These are phyloP conservation scores for Talaromyces sp. DNA, from an alignment of 2,329 filamentous ascomycete genomes.

Conservation along the genomic window DNA sequence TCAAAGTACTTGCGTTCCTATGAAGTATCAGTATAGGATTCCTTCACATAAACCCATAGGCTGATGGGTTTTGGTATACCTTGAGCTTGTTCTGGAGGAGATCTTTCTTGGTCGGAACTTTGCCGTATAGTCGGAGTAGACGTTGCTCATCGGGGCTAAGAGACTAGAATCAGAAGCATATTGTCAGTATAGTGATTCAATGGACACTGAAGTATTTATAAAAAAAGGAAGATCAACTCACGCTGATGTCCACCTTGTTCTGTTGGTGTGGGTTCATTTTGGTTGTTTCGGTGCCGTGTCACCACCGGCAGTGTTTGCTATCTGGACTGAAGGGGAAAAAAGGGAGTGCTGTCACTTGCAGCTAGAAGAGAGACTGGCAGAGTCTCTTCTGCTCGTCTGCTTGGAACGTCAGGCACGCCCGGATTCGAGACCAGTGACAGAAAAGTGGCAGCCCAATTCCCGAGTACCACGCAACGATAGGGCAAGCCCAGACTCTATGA, in stretches of 20 bases:
- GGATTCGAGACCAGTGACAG: neutral
- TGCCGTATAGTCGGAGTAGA: constrained; percentile 94
- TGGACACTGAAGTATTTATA: neutral
- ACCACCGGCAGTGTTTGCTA: neutral
- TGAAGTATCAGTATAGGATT: neutral
- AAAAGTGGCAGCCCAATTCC: neutral
- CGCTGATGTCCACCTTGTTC: constrained; percentile 96
- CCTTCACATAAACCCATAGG: neutral
- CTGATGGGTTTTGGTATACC: constrained; percentile 33
- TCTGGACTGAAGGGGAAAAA: neutral
- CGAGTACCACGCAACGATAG: neutral
- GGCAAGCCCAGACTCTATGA: neutral
- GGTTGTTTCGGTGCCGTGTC: constrained; percentile 11
- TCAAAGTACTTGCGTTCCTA: constrained; percentile 97
- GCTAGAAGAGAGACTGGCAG: neutral
- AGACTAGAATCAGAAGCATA: constrained; percentile 51
- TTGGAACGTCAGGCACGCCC: neutral
- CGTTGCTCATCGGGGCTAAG: constrained; percentile 92
- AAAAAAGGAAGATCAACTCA: constrained; percentile 48
- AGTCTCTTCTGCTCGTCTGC: neutral
- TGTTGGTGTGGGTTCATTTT: constrained; percentile 94
- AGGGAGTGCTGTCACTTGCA: neutral
- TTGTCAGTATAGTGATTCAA: neutral
- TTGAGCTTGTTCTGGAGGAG: constrained; percentile 97
- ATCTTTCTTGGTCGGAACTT: constrained; percentile 93